phyloP scores from a whole-genome alignment of 2,329 filamentous ascomycete species.

The Coniochaeta pulveracea region DNA sequence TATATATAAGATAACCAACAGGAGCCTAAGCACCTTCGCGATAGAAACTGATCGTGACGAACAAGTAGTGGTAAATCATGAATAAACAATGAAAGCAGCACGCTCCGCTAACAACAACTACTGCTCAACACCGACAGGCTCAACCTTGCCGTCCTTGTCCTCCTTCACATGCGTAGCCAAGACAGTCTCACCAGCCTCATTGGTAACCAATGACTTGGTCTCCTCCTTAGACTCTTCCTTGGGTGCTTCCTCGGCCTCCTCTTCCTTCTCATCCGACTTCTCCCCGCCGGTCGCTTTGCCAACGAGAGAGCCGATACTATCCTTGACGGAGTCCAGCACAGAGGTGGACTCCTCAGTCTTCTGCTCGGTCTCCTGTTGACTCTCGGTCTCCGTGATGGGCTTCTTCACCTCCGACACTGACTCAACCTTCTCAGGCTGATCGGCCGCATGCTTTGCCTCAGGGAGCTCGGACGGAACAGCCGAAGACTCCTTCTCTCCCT shows the following conservation, averaged over 20 bases:
- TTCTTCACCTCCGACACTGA: constrained; percentile 1
- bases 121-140: constrained; percentile 21
- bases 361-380: too few relatives aligned
- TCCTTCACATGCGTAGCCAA: constrained; percentile 25
- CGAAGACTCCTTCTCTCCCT: constrained; percentile 5
- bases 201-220: constrained; percentile 25
- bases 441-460: constrained; percentile 2
- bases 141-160: constrained; percentile 19
- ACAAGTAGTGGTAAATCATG: too few relatives aligned
- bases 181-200: constrained; percentile 32
- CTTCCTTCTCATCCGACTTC: too few relatives aligned
- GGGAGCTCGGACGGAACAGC: neutral
- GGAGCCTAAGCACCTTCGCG: too few relatives aligned
- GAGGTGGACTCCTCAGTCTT: too few relatives aligned
- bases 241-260: neutral
- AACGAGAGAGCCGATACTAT: too few relatives aligned
- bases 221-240: constrained; percentile 8
- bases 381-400: neutral
- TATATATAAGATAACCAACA: too few relatives aligned
- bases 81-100: too few relatives aligned
- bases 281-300: too few relatives aligned
- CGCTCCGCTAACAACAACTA: too few relatives aligned
- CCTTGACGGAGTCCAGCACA: too few relatives aligned
- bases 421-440: constrained; percentile 2
- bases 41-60: too few relatives aligned